Conservation (phyloP, 108 stramenopile genomes). For the Bacterosira constricta region DNA sequence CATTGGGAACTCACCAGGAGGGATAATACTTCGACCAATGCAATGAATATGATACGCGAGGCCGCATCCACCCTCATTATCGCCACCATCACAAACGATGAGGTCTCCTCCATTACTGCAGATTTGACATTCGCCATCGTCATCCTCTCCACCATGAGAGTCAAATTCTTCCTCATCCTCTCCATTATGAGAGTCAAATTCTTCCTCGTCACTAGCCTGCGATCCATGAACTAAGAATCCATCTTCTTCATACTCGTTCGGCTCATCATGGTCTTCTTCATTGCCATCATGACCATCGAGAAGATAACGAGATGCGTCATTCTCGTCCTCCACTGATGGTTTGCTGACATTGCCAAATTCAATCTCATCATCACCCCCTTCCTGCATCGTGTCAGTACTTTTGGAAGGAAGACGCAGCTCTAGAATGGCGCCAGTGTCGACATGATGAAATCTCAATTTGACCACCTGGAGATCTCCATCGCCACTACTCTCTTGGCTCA, state of each 20-base stretch:
- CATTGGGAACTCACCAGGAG: constrained; percentile 22
- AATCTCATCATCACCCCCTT: constrained; percentile 11
- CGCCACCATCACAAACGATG: constrained; percentile 69
- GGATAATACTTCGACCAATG: constrained; percentile 47
- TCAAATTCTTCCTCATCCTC: constrained; percentile 3
- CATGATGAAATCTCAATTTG: constrained; percentile 55
- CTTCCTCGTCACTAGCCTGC: constrained; percentile 27
- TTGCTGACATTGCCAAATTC: constrained; percentile 24
- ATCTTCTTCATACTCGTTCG: constrained; percentile 63
- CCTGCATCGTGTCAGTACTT: background rate
- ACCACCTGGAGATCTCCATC: background rate
- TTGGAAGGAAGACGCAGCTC: constrained; percentile 50
- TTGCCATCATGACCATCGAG: constrained; percentile 42
- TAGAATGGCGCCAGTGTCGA: constrained; percentile 54
- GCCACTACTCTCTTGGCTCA: background rate
- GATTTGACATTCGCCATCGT: constrained; percentile 32
- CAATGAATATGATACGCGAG: constrained; percentile 59
- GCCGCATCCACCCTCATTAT: constrained; percentile 57
- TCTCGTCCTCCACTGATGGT: background rate
- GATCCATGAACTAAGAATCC: constrained; percentile 55
- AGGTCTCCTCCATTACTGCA: constrained; percentile 64
- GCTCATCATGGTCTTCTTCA: constrained; percentile 38
- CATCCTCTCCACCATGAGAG: background rate
- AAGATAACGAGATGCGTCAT: constrained; percentile 21
- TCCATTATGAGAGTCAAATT: constrained; percentile 1